Evolutionary conservation across 306 rosid genomes (phyloP), one percentile per base, ranked within the genome.

Genomic region (Sesbania bispinosa): DNA sequence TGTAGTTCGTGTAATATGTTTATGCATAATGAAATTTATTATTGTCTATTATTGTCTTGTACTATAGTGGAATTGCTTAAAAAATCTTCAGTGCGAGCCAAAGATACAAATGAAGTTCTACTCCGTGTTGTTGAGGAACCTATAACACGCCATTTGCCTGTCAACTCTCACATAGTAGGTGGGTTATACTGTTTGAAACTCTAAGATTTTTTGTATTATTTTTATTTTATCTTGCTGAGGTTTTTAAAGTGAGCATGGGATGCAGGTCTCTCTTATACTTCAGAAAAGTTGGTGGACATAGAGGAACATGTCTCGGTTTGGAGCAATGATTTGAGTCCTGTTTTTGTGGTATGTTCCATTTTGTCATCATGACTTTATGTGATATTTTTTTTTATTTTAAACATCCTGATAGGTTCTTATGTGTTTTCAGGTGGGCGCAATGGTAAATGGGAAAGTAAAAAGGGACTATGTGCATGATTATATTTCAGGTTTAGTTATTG

Each of bases 231-330:
- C 2, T 7, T 7, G 15, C 0, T 60, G 60, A 16, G 54, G 26
- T 14, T 21, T 47, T 73, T 62, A 20, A 53, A 39, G 8, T 30
- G 41, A 30, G 47, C 71, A 38, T 72, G 52, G 59, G 39, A 43
- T 65, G 75, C 67, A 78, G 80, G 86, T n/a, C 72, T 82, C 11
- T 82, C 86, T 30, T 47, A 62, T 47, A 33, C 53, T 30, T 62
- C 74, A 27, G 55, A 82, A 57, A 82, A 62, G 75, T 41, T 69
- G 71, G 86, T 78, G 57, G 69, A 75, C n/a, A n/a, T n/a, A n/a
- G n/a, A n/a, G n/a, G n/a, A n/a, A n/a, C n/a, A n/a, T n/a, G n/a
- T n/a, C n/a, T 55, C 57, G 6, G 62, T 13, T 29, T n/a, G 13
- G 24, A 30, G 53, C 16, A 15, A 55, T 63, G 62, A 65, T 46